Conservation (phyloP, 176 grass and related monocot species). For the Lolium rigidum region DNA sequence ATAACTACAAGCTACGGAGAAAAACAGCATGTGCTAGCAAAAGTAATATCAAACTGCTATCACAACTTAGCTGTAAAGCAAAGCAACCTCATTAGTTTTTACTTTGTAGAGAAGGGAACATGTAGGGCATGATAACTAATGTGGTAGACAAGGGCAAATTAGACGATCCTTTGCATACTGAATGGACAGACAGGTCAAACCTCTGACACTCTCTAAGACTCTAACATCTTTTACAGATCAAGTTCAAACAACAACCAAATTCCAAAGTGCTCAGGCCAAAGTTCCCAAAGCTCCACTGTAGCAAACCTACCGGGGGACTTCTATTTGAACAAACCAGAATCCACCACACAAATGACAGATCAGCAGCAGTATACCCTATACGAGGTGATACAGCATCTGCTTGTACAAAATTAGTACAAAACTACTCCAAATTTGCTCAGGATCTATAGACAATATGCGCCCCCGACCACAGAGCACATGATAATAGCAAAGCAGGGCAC, state of each 20-base stretch:
- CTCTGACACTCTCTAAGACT: neutral
- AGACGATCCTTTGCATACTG: neutral
- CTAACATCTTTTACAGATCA: no score
- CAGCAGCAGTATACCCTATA: no score
- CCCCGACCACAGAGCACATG: neutral
- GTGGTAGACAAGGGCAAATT: neutral
- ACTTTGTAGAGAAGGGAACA: constrained; percentile 35
- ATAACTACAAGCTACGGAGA: neutral
- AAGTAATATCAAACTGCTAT: constrained; percentile 15
- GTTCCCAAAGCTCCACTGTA: neutral
- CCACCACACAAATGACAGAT: neutral
- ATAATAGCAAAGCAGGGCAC: constrained; percentile 2
- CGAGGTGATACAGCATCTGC: neutral
- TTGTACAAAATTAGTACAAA: neutral
- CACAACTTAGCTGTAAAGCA: constrained; percentile 41
- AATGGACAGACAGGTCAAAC: constrained; percentile 2
- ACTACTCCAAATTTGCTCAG: neutral
- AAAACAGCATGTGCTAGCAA: neutral
- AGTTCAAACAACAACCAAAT: neutral
- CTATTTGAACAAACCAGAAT: neutral
- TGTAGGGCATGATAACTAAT: constrained; percentile 31
- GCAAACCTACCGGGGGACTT: neutral
- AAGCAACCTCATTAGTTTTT: constrained; percentile 26
- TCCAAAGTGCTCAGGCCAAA: neutral
- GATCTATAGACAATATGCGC: neutral